Conservation (phyloP, 1,284 basidiomycete species). For the Microbotryum lychnidis-dioicae region DNA sequence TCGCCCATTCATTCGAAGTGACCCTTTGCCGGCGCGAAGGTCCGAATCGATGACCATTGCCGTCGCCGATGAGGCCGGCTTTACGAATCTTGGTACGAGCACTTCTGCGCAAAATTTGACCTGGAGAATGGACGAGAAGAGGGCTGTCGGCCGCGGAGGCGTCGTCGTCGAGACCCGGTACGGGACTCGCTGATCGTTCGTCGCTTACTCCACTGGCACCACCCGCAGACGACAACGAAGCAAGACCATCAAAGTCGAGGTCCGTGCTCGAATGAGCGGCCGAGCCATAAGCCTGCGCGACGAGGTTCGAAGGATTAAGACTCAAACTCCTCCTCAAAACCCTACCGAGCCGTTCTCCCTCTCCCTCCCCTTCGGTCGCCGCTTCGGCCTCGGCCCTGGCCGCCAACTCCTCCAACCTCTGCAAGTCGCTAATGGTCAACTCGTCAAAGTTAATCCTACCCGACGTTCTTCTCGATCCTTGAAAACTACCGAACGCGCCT, state of each 20-base stretch:
- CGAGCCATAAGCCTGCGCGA: conserved; percentile 7
- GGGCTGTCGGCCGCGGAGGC: conserved; percentile 60
- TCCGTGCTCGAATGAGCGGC: conserved; percentile 9
- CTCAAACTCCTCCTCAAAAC: conserved; percentile 80
- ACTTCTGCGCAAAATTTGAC: conserved; percentile 79
- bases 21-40: conserved; percentile 36
- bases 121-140: conserved; percentile 78
- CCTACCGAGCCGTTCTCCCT: conserved; percentile 72
- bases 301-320: conserved; percentile 62
- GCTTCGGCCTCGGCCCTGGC: conserved; percentile 46
- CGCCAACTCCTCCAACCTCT: conserved; percentile 82
- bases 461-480: conserved; percentile 48
- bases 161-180: conserved; percentile 48
- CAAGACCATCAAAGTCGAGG: too few relatives aligned
- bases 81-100: conserved; percentile 95
- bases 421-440: conserved; percentile 82
- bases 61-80: conserved; percentile 63
- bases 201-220: neutral
- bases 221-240: neutral
- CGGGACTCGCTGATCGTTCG: neutral
- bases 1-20: neutral
- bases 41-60: conserved; percentile 67
- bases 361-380: conserved; percentile 46
- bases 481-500: too few relatives aligned
- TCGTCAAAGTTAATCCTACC: conserved; percentile 47